phyloP scores from a whole-genome alignment of 2,329 filamentous ascomycete species.

The Nemania serpens region DNA sequence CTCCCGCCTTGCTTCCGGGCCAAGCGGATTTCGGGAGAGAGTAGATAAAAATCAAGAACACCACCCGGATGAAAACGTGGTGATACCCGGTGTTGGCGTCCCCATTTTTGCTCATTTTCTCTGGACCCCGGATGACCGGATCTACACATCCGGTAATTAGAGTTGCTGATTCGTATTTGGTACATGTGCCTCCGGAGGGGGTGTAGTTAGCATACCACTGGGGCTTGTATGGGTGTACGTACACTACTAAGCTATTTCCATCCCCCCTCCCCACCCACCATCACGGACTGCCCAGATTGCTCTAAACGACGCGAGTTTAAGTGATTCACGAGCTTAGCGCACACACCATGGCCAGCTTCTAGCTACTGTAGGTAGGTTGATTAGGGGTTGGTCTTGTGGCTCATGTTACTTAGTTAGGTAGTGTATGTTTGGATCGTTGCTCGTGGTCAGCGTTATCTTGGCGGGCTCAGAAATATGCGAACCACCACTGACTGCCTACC shows the following conservation, averaged over 20 bases:
- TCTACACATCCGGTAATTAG: constrained; percentile 23
- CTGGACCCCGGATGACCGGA: constrained; percentile 21
- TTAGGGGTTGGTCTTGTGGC: constrained; percentile 11
- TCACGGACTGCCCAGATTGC: background rate
- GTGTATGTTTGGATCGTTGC: background rate
- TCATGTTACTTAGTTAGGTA: constrained; percentile 1
- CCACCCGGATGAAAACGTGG: constrained; percentile 20
- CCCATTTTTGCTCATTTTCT: constrained; percentile 13
- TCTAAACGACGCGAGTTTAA: constrained; percentile 1
- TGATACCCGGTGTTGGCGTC: constrained; percentile 15
- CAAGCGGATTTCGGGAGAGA: no score
- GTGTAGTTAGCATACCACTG: constrained; percentile 13
- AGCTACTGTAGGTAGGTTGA: background rate
- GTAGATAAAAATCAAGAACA: background rate
- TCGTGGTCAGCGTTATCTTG: constrained; percentile 8
- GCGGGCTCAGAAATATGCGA: constrained; percentile 14
- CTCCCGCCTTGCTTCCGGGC: no score
- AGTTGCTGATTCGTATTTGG: constrained; percentile 9
- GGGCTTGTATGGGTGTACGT: constrained; percentile 5
- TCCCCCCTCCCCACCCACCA: constrained; percentile 5
- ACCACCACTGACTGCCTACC: constrained; percentile 4
- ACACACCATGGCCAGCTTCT: constrained; percentile 6
- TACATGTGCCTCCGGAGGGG: constrained; percentile 5
- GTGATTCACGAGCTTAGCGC: constrained; percentile 15
- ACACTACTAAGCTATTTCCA: background rate